These are phyloP conservation scores for Mrakia frigida DNA, from an alignment of 768 basidiomycete species.

Conservation along the genomic window DNA sequence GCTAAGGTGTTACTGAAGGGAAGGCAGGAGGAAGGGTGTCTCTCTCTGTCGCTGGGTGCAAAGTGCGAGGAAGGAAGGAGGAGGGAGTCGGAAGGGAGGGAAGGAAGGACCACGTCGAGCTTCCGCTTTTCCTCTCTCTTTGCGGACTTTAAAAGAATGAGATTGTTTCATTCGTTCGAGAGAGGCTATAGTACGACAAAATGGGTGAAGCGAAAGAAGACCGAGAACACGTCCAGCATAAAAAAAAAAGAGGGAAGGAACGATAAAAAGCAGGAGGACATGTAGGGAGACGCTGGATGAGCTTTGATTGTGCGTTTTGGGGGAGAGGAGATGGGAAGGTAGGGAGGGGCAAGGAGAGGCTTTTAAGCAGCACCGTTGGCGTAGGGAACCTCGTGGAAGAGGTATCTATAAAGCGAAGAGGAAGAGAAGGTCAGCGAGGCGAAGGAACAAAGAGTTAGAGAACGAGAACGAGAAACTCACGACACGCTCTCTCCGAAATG, in stretches of 20 bases:
- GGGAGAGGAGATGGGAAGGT: background rate
- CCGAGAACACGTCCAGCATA: background rate
- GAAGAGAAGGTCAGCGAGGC: background rate
- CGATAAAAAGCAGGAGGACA: background rate
- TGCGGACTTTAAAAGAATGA: background rate
- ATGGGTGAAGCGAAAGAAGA: background rate
- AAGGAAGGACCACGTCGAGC: background rate
- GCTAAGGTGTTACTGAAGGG: no score
- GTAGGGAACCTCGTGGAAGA: constrained; percentile 32
- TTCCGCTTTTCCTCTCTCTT: background rate
- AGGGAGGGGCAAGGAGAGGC: no score
- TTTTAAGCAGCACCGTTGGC: constrained; percentile 3
- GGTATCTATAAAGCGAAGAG: constrained; percentile 12
- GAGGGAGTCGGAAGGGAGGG: background rate
- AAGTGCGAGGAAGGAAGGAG: background rate
- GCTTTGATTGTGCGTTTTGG: background rate
- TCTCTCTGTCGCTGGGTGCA: no score
- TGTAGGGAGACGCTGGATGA: background rate
- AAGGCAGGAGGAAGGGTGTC: no score
- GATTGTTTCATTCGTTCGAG: no score
- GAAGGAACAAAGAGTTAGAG: background rate
- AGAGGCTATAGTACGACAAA: no score
- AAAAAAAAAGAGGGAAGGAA: background rate
- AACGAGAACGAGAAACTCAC: constrained; percentile 4
- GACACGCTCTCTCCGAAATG: constrained; percentile 33